Percentiles rank a stretch among this genome's conserved stretches.
phyloP scores from a whole-genome alignment of 495 filamentous ascomycete species.

The Tetracladium setigerum region DNA sequence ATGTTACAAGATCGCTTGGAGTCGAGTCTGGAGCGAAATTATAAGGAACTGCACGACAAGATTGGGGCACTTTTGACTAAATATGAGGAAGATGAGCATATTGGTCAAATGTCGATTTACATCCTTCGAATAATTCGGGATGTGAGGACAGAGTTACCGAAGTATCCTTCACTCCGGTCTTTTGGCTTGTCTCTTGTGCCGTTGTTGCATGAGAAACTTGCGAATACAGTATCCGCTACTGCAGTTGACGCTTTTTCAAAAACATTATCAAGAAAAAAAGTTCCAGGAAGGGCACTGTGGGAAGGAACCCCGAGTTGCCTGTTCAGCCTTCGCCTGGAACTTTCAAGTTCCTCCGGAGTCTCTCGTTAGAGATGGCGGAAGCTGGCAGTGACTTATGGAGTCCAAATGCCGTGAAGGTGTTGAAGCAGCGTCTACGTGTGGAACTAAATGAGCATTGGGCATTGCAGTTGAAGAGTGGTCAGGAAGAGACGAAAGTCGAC shows the following conservation, averaged over 20 bases:
- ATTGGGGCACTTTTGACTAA: constrained; percentile 40
- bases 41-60: constrained; percentile 48
- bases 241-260: constrained; percentile 35
- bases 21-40: constrained; percentile 47
- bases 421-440: constrained; percentile 50
- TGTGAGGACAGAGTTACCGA: constrained; percentile 57
- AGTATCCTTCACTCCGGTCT: constrained; percentile 27
- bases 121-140: constrained; percentile 72
- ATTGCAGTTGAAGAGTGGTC: constrained; percentile 25
- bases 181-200: constrained; percentile 47
- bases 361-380: constrained; percentile 58
- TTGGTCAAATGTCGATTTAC: constrained; percentile 55
- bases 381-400: constrained; percentile 81
- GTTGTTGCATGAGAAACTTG: constrained; percentile 49
- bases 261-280: constrained; percentile 29
- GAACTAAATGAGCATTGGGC: constrained; percentile 36
- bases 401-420: constrained; percentile 48
- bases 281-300: constrained; percentile 57
- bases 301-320: constrained; percentile 71
- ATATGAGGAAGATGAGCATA: constrained; percentile 33
- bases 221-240: constrained; percentile 24
- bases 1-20: constrained; percentile 54
- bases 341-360: constrained; percentile 63
- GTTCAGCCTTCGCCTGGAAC: constrained; percentile 71
- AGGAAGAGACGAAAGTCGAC: constrained; percentile 9